Evolutionary conservation across 768 basidiomycete species (phyloP).

Genomic region (Cubamyces lactineus): DNA sequence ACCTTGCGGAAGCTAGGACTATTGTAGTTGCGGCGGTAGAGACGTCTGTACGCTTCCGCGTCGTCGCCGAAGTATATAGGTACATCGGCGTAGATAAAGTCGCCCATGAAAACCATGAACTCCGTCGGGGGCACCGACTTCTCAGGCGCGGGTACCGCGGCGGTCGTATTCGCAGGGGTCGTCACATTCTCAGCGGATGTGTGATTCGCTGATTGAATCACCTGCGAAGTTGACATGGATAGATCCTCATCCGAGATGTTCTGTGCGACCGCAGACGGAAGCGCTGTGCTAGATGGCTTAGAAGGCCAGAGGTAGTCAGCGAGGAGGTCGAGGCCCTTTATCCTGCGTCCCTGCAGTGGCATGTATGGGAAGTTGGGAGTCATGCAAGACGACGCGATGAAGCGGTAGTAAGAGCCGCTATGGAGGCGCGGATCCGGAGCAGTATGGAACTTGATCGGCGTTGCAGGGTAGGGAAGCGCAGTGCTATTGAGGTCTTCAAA

Average conservation of each 20-base stretch:
- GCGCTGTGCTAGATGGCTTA: not conserved
- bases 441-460: constrained; percentile 66
- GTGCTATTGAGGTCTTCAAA: constrained; percentile 46
- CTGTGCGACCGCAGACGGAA: not conserved
- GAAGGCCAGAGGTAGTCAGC: constrained; percentile 53
- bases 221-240: constrained; percentile 5
- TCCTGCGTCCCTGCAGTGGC: constrained; percentile 52
- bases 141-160: not conserved
- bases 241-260: not conserved
- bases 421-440: constrained; percentile 71
- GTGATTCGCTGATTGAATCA: not conserved
- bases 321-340: constrained; percentile 68
- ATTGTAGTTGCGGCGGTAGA: constrained; percentile 69
- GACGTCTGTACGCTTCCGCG: constrained; percentile 59
- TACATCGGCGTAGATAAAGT: constrained; percentile 78
- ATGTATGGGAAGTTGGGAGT: constrained; percentile 76
- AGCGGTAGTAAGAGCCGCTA: constrained; percentile 62
- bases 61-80: constrained; percentile 64
- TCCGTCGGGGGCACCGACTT: constrained; percentile 41
- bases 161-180: too few relatives aligned
- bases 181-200: constrained; percentile 7
- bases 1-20: constrained; percentile 67
- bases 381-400: constrained; percentile 68
- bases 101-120: constrained; percentile 73
- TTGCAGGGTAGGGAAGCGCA: constrained; percentile 50